These are phyloP conservation scores for Epichloe scottii DNA, from an alignment of 2,329 filamentous ascomycete species.

Conservation along the genomic window DNA sequence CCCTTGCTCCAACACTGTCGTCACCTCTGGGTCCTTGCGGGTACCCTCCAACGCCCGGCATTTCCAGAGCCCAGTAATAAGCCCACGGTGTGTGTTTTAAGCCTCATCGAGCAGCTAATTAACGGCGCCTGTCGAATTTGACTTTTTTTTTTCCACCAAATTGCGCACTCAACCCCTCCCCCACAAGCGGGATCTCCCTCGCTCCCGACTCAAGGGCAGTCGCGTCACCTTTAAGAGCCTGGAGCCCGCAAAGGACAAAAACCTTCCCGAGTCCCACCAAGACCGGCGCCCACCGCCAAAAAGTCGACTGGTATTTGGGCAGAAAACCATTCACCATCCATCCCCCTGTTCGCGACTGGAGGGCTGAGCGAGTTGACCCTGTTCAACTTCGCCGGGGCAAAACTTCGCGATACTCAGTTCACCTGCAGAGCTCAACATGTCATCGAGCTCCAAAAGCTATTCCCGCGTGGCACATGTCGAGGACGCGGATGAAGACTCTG, in stretches of 20 bases:
- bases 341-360: neutral
- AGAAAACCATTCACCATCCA: neutral
- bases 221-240: neutral
- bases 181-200: conserved; percentile 6
- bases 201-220: conserved; percentile 2
- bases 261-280: conserved; percentile 1
- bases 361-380: neutral
- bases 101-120: neutral
- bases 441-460: conserved; percentile 18
- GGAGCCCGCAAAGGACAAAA: neutral
- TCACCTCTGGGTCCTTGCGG: neutral
- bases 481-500: conserved; percentile 36
- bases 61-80: too few relatives aligned
- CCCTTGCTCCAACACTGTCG: neutral
- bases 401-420: conserved; percentile 4
- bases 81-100: neutral
- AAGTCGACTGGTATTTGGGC: neutral
- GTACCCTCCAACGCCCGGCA: neutral
- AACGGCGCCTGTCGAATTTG: neutral
- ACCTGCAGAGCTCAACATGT: conserved; percentile 25
- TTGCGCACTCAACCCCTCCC: neutral
- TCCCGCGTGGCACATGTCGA: conserved; percentile 33
- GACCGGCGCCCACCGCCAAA: conserved; percentile 1
- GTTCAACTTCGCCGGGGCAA: neutral
- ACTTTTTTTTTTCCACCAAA: neutral